Conservation (phyloP, 805 yeast species). For the Lipomyces kockii region DNA sequence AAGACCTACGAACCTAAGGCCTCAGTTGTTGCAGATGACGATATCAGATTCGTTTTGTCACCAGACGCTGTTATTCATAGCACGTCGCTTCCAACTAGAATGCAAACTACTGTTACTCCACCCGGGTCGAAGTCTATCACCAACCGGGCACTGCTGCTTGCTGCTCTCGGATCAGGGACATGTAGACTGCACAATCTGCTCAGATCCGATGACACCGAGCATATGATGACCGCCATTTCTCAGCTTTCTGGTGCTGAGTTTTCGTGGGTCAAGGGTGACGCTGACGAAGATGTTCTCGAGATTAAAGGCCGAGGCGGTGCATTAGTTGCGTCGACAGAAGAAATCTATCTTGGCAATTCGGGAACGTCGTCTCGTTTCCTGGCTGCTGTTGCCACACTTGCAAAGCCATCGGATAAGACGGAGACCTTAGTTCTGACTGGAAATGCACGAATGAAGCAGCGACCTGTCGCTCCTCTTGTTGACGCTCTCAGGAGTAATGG, state of each 20-base stretch:
- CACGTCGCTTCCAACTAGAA: slow-evolving; percentile 45
- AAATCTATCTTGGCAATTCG: slow-evolving; percentile 90
- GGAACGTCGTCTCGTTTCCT: slow-evolving; percentile 97
- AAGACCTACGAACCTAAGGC: slow-evolving; percentile 88
- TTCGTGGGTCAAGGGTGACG: slow-evolving; percentile 66
- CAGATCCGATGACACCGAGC: slow-evolving; percentile 95
- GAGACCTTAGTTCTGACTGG: slow-evolving; percentile 77
- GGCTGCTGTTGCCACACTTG: slow-evolving; percentile 85
- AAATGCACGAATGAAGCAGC: slow-evolving; percentile 93
- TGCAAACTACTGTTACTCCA: slow-evolving; percentile 63
- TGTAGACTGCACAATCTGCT: slow-evolving; percentile 82
- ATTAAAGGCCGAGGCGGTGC: slow-evolving; percentile 82
- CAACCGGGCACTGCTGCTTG: slow-evolving; percentile 88
- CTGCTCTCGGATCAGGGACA: slow-evolving; percentile 86
- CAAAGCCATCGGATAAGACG: slow-evolving; percentile 49
- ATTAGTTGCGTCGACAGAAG: slow-evolving; percentile 63
- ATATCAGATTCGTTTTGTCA: slow-evolving; percentile 77
- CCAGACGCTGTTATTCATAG: slow-evolving; percentile 69
- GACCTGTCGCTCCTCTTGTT: slow-evolving; percentile 95
- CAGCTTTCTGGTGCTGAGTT: slow-evolving; percentile 81
- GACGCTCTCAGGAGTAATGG: slow-evolving; percentile 88
- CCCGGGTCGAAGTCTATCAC: slow-evolving; percentile 98
- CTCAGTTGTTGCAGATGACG: slow-evolving; percentile 78
- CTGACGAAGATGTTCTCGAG: slow-evolving; percentile 86
- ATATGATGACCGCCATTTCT: slow-evolving; percentile 87